Conservation (phyloP, 2,329 filamentous ascomycete genomes). For the Phaeomoniella chlamydospora region DNA sequence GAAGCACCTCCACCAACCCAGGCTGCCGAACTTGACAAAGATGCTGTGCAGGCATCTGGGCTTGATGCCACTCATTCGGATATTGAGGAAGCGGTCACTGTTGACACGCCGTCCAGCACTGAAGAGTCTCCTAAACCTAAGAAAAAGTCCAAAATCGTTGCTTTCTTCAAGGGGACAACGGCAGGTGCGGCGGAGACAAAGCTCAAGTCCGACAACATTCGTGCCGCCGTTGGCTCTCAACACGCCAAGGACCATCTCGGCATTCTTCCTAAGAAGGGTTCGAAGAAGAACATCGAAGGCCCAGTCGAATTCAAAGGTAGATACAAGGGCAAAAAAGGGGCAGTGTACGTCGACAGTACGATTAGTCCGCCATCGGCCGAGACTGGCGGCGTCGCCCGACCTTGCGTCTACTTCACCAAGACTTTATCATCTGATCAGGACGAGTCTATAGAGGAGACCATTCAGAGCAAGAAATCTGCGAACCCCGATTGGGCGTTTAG, state of each 20-base stretch:
- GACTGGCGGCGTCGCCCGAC: slow-evolving; percentile 49
- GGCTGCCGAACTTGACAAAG: slow-evolving; percentile 36
- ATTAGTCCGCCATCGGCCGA: slow-evolving; percentile 16
- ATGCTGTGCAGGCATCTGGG: slow-evolving; percentile 35
- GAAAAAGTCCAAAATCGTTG: slow-evolving; percentile 38
- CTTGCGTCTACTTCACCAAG: slow-evolving; percentile 51
- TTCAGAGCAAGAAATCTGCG: slow-evolving; percentile 35
- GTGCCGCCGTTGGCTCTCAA: slow-evolving; percentile 44
- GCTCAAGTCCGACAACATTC: slow-evolving; percentile 55
- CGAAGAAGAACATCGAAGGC: slow-evolving; percentile 34
- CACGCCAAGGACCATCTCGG: slow-evolving; percentile 59
- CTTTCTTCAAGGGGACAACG: slow-evolving; percentile 54
- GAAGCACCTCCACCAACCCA: slow-evolving; percentile 30
- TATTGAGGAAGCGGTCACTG: slow-evolving; percentile 46
- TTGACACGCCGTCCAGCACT: slow-evolving; percentile 35
- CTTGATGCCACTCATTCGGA: slow-evolving; percentile 52
- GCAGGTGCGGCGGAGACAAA: slow-evolving; percentile 60
- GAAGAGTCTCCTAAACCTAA: slow-evolving; percentile 21
- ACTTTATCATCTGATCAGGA: slow-evolving; percentile 22
- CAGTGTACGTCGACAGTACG: slow-evolving; percentile 46
- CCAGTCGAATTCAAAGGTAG: slow-evolving; percentile 66
- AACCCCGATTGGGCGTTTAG: slow-evolving; percentile 55
- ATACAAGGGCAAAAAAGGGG: slow-evolving; percentile 55
- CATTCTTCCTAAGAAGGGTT: slow-evolving; percentile 40
- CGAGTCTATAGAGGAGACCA: slow-evolving; percentile 21